Base-by-base conservation (phyloP, 768 basidiomycete species). In the Hirschioporus abietinus region DNA sequence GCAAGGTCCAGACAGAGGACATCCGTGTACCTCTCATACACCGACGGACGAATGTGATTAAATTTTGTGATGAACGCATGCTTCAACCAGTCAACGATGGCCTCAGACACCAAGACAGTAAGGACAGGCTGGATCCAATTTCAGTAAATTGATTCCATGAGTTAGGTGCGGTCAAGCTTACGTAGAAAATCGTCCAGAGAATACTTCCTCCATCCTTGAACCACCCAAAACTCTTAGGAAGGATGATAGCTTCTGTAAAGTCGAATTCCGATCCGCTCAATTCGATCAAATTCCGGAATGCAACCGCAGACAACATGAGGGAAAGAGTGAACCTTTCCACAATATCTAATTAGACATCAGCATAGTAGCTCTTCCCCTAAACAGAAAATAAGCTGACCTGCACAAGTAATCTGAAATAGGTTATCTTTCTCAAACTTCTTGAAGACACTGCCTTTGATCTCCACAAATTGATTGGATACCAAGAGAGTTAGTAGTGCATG, bases 41-140 rank as follows among this genome's bases (percentile, higher is more conserved):
- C 94, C 0, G 90, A 91, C 0, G 95, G 94, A 0, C 96, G 88
- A 61, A 99, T 96, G 72, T 99, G 96, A 71, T 99, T 99, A 81
- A 99, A 99, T 76, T 99, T 99, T 63, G 96, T 96, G 72, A 99
- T 99, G 78, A 99, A 99, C 10, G 96, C 96, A 73, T 99, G 97
- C 76, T 99, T 99, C 63, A 99, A 82, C 96, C 96, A 99, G 75
- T 99, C 97, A 12, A 99, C 97, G 15, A 92, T 76, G 84, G 93
- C 91, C 76, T 99, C 97, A 1, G 95, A 96, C 4, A 88, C 73
- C 76, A 99, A 82, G 2, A 99, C 97, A 1, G 92, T 91, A 63
- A 98, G 70, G 1, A 96, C 95, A 24, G 97, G 97, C 95, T 97
- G 72, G 20, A 26, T 58, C 25, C 64, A 34, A 60, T 17, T 36